Conservation (phyloP, 1,139 yeast genomes). For the Yamadazyma diddensiae region DNA sequence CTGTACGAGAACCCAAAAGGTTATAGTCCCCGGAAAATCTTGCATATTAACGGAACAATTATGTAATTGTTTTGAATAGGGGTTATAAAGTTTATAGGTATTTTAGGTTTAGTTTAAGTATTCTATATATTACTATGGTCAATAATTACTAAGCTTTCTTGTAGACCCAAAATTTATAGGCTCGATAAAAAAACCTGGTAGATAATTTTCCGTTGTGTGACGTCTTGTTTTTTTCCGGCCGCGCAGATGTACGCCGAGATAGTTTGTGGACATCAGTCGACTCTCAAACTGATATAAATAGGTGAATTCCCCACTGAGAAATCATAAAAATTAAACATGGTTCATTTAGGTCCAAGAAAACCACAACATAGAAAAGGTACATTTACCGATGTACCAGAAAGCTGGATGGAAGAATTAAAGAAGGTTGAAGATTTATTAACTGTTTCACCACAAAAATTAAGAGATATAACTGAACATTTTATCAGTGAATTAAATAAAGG, state of each 20-base stretch:
- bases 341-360: slow-evolving; percentile 78
- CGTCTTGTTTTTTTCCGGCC: too few species aligned
- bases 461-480: slow-evolving; percentile 62
- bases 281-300: slow-evolving; percentile 3
- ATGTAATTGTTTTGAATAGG: too few species aligned
- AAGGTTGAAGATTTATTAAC: slow-evolving; percentile 63
- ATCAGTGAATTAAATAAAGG: slow-evolving; percentile 74
- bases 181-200: too few species aligned
- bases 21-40: slow-evolving; percentile 1
- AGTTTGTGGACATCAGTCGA: slow-evolving; percentile 6
- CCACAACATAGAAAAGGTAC: slow-evolving; percentile 84
- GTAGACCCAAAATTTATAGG: too few species aligned
- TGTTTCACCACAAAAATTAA: slow-evolving; percentile 57
- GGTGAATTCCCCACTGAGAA: not conserved
- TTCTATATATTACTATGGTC: too few species aligned
- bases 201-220: too few species aligned
- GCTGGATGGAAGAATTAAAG: slow-evolving; percentile 56
- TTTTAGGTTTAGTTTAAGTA: too few species aligned
- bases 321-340: slow-evolving; percentile 44
- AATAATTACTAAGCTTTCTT: too few species aligned
- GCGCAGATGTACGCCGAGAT: slow-evolving; percentile 1
- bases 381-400: slow-evolving; percentile 70
- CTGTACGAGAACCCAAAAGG: too few species aligned
- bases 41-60: too few species aligned
- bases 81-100: too few species aligned